Conservation (phyloP, 805 yeast species). For the Clavispora fructus region DNA sequence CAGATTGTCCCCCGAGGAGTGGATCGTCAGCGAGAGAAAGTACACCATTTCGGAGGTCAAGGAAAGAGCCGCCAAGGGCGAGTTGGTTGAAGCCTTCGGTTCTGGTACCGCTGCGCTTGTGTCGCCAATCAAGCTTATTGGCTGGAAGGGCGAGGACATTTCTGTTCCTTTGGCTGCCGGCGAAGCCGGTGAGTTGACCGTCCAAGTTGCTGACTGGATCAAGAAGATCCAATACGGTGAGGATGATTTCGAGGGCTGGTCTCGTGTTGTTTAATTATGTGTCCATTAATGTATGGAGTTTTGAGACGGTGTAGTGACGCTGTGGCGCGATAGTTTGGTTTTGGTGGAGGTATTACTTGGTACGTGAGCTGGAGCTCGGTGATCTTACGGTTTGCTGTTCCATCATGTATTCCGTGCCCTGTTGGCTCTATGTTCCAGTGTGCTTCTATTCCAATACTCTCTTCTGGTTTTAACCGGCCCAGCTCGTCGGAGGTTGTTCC, state of each 20-base stretch:
- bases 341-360: no score
- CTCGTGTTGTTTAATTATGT: slow-evolving; percentile 26
- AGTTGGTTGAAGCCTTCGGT: slow-evolving; percentile 91
- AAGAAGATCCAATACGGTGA: slow-evolving; percentile 86
- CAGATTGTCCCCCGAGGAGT: slow-evolving; percentile 66
- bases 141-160: slow-evolving; percentile 70
- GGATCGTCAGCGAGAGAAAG: slow-evolving; percentile 82
- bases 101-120: slow-evolving; percentile 98
- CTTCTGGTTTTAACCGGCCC: no score
- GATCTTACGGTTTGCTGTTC: no score
- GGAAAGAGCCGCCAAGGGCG: slow-evolving; percentile 72
- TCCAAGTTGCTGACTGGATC: slow-evolving; percentile 78
- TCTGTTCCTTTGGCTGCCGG: slow-evolving; percentile 77
- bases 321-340: no score
- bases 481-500: no score
- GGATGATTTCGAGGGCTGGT: slow-evolving; percentile 56
- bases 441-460: no score
- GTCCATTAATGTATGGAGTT: not conserved
- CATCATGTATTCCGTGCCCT: no score
- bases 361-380: no score
- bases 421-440: no score
- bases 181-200: slow-evolving; percentile 78
- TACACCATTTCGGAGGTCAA: slow-evolving; percentile 76
- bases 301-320: not conserved
- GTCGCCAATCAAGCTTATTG: slow-evolving; percentile 85